Evolutionary conservation across 148 eudicot genomes (phyloP).

Genomic region (Chenopodium quinoa): DNA sequence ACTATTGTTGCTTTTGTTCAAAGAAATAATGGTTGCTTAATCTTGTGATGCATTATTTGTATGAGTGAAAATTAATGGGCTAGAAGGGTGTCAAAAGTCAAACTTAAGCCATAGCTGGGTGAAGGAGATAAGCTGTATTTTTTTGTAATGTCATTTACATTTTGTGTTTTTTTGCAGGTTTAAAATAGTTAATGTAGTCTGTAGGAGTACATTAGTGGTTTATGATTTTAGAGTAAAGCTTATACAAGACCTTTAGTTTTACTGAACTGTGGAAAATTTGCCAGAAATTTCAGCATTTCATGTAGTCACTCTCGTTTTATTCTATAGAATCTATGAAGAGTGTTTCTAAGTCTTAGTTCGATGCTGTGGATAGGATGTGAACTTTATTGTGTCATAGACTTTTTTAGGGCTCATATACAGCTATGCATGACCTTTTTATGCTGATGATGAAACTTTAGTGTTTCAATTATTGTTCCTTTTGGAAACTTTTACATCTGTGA

Average conservation of each 20-base stretch:
- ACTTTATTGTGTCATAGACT: not conserved
- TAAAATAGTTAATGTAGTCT: not conserved
- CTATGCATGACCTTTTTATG: not conserved
- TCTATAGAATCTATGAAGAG: not conserved
- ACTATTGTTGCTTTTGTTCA: no score
- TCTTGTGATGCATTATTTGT: not conserved
- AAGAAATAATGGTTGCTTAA: not conserved
- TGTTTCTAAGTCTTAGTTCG: not conserved
- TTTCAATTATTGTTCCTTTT: not conserved
- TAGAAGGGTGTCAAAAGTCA: not conserved
- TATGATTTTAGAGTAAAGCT: not conserved
- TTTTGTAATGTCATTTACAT: not conserved
- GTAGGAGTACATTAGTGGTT: not conserved
- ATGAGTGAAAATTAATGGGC: not conserved
- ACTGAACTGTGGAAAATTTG: no score
- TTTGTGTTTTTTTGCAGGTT: not conserved
- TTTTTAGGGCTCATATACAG: not conserved
- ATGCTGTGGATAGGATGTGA: not conserved
- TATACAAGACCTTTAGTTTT: not conserved
- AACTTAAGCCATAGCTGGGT: not conserved
- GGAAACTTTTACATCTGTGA: not conserved
- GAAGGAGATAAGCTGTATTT: not conserved
- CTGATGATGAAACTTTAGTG: not conserved
- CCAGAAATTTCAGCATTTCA: not conserved
- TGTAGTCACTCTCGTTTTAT: not conserved